Conservation (phyloP, 768 basidiomycete genomes). For the Tephrocybe sp. region DNA sequence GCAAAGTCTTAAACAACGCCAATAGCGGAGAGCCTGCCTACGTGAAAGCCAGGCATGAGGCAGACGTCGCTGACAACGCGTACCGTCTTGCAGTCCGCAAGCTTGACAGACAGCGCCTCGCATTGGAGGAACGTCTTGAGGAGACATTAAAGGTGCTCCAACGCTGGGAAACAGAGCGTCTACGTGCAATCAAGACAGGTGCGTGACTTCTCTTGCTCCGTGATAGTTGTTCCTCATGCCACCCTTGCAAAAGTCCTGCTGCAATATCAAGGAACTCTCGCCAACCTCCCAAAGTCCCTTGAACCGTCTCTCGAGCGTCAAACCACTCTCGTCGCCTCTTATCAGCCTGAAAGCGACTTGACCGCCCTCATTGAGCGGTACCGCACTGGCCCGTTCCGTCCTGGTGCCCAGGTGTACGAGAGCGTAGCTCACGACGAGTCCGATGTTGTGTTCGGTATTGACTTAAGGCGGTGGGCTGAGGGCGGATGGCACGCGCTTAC, state of each 20-base stretch:
- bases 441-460: constrained; percentile 90
- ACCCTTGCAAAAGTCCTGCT: constrained; percentile 55
- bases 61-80: constrained; percentile 74
- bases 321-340: constrained; percentile 75
- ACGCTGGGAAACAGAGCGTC: constrained; percentile 81
- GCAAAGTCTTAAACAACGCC: constrained; percentile 61
- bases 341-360: constrained; percentile 86
- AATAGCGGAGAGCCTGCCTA: constrained; percentile 62
- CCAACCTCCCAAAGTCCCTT: constrained; percentile 68
- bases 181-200: constrained; percentile 86
- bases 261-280: constrained; percentile 83
- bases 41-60: constrained; percentile 71
- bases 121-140: constrained; percentile 84
- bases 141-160: constrained; percentile 79
- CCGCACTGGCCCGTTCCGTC: constrained; percentile 91
- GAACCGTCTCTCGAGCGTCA: constrained; percentile 68
- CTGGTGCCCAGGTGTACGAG: constrained; percentile 83
- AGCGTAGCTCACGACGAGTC: constrained; percentile 79
- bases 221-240: not conserved
- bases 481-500: constrained; percentile 66
- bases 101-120: constrained; percentile 83
- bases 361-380: constrained; percentile 89
- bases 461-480: constrained; percentile 89
- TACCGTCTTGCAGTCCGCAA: constrained; percentile 82
- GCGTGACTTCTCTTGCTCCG: constrained; percentile 22